Evolutionary conservation across 2,329 filamentous ascomycete species (phyloP), one percentile per base, ranked within the genome.

Genomic region (Phyllosticta citribraziliensis): DNA sequence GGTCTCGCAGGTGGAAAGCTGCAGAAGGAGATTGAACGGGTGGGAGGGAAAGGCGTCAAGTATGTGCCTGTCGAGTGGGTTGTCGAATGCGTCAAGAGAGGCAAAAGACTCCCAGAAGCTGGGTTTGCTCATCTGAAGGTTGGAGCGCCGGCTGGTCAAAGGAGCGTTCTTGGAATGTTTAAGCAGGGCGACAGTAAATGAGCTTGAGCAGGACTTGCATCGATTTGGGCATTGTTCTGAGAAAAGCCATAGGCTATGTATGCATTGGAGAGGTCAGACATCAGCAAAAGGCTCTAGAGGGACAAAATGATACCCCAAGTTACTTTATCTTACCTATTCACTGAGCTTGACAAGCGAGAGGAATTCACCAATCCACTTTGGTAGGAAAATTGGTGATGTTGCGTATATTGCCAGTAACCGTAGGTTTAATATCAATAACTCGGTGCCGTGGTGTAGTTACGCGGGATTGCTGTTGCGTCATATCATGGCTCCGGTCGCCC

Each of bases 31-130:
- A 88, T 95, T 61, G 74, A 78, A 25, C 81, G 82, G 60, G 78
- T 84, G 3, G 80, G 87, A 22, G 89, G 89, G 11, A 84, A 83
- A 64, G 84, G 82, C 25, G 80, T 96, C 57, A 92, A 87, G 75
- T 93, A 88, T 72, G 88, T 97, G 59, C 84, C 81, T 57, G 89
- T 87, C 25, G 88, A 95, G 67, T 97, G 91, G 90, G 68, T 55
- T 8, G 27, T 58, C n/a, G 55, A 57, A 40, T 54, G 55, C 54
- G 53, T 60, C 6, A 30, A 51, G 25, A 55, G 40, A 25, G 63
- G 58, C 79, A 89, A 84, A 70, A 80, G 91, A 60, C 78, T 95
- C 52, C 80, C 88, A 0, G 92, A 97, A 75, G 82, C 85, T 27
- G 79, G 83, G 58, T 96, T 92, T 70, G 80, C 83, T 35, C 82